These are phyloP conservation scores for Fusarium mexicanum DNA, from an alignment of 2,329 filamentous ascomycete genomes.

Conservation along the genomic window DNA sequence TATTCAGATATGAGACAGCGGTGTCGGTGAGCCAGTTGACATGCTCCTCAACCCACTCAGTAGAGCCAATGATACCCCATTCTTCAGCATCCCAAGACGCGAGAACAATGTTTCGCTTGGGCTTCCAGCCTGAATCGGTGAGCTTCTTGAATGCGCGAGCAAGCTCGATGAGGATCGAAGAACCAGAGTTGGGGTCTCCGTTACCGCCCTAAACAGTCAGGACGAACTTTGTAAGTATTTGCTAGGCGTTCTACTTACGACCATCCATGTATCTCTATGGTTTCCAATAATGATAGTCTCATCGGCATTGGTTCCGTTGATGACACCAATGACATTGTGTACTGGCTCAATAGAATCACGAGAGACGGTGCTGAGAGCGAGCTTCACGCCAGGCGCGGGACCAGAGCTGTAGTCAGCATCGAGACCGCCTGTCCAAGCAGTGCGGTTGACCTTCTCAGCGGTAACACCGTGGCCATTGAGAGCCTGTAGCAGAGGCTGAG, in stretches of 20 bases:
- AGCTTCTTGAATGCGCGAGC: constrained; percentile 77
- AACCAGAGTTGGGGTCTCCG: constrained; percentile 85
- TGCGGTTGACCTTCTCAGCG: constrained; percentile 70
- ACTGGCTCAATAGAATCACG: constrained; percentile 75
- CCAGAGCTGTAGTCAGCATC: constrained; percentile 56
- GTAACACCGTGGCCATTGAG: constrained; percentile 80
- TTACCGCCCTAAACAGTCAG: constrained; percentile 68
- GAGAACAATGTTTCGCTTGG: constrained; percentile 76
- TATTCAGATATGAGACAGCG: constrained; percentile 81
- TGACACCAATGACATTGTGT: constrained; percentile 82
- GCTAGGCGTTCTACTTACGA: constrained; percentile 15
- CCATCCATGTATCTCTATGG: constrained; percentile 69
- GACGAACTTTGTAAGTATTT: fast-evolving
- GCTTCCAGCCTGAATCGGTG: constrained; percentile 79
- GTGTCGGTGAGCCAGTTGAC: constrained; percentile 77
- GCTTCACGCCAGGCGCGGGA: constrained; percentile 62
- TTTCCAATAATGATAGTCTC: constrained; percentile 81
- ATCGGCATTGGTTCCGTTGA: constrained; percentile 79
- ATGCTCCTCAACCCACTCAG: constrained; percentile 88
- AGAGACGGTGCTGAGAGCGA: constrained; percentile 75
- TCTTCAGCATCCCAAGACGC: constrained; percentile 79
- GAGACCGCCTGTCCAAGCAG: constrained; percentile 65
- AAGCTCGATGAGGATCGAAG: constrained; percentile 79
- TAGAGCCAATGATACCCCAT: constrained; percentile 82
- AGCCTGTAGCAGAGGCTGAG: constrained; percentile 78